Conservation (phyloP, 805 yeast genomes). For the Hermanozyma aechmeae region DNA sequence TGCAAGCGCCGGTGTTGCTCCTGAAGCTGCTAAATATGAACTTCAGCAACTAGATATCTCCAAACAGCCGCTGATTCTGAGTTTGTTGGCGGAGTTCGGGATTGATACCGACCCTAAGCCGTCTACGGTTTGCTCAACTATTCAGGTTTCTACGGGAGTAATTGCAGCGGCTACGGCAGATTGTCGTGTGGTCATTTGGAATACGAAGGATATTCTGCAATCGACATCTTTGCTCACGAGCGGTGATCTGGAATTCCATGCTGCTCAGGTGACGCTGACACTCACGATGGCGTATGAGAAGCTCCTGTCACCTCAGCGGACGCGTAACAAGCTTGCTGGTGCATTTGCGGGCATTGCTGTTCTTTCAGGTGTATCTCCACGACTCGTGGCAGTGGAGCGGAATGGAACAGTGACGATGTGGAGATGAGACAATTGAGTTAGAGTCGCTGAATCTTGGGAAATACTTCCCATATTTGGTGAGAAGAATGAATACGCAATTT, state of each 20-base stretch:
- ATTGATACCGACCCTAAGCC: constrained; percentile 3
- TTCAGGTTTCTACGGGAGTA: constrained; percentile 1
- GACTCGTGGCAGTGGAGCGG: constrained; percentile 60
- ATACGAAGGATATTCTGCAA: constrained; percentile 8
- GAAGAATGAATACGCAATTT: too few relatives aligned
- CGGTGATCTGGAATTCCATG: constrained; percentile 3
- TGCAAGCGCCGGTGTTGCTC: constrained; percentile 11
- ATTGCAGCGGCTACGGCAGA: constrained; percentile 19
- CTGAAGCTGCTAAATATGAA: constrained; percentile 9
- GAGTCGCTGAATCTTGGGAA: too few relatives aligned
- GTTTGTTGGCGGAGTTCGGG: neutral
- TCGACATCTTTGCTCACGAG: constrained; percentile 3
- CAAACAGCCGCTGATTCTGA: constrained; percentile 1
- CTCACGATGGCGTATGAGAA: constrained; percentile 10
- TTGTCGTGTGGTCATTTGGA: constrained; percentile 20
- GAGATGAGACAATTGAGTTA: constrained; percentile 27
- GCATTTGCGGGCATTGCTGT: constrained; percentile 39
- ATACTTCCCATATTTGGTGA: too few relatives aligned
- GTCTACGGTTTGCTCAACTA: constrained; percentile 7
- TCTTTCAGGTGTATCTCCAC: constrained; percentile 41
- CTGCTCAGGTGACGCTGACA: constrained; percentile 6
- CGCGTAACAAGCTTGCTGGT: constrained; percentile 38
- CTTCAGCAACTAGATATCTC: constrained; percentile 4
- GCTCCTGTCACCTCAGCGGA: neutral
- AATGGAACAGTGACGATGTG: constrained; percentile 58